phyloP scores from a whole-genome alignment of 495 filamentous ascomycete genomes.

The Daldinia childiae region DNA sequence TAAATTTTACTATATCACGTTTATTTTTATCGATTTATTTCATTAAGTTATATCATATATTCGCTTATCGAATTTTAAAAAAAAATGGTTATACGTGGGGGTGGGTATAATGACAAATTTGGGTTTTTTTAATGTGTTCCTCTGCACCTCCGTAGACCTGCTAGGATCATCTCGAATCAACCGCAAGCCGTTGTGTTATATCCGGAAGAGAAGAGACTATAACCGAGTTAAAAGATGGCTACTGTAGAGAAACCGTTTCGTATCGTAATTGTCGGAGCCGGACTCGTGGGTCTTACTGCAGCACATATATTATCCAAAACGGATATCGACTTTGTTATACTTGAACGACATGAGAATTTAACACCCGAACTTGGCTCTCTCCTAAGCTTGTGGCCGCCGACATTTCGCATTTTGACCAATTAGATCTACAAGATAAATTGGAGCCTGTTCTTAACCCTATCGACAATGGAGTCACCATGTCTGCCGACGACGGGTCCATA shows the following conservation, averaged over 20 bases:
- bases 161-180: neutral
- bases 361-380: conserved; percentile 54
- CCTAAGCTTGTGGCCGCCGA: conserved; percentile 49
- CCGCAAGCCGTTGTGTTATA: neutral
- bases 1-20: too few species aligned
- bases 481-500: conserved; percentile 34
- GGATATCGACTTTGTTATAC: conserved; percentile 60
- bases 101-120: too few species aligned
- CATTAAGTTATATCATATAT: too few species aligned
- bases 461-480: conserved; percentile 31
- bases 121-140: too few species aligned
- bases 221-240: conserved; percentile 7
- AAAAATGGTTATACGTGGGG: too few species aligned
- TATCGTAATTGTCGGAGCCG: conserved; percentile 64
- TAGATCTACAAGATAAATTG: conserved; percentile 52
- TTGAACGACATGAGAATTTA: conserved; percentile 54
- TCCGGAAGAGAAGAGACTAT: neutral
- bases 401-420: conserved; percentile 59
- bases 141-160: too few species aligned
- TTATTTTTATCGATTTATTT: too few species aligned
- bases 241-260: conserved; percentile 48
- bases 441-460: conserved; percentile 23
- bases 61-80: too few species aligned
- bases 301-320: conserved; percentile 56
- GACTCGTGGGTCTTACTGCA: conserved; percentile 59